Evolutionary conservation across 495 filamentous ascomycete species (phyloP).

Genomic region (Neurospora discreta): DNA sequence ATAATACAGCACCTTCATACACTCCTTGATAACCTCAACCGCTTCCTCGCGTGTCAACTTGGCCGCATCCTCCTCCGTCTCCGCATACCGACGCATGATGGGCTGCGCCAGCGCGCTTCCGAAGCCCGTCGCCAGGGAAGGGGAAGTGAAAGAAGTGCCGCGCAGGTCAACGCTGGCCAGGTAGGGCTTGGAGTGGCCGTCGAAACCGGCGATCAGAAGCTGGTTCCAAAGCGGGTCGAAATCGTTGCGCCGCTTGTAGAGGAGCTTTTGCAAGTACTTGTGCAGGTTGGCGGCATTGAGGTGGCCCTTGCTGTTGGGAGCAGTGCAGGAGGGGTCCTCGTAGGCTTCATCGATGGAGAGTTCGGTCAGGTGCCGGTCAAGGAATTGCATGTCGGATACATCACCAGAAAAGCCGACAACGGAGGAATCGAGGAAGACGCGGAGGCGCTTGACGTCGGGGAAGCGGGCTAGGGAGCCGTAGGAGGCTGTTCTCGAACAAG

Average conservation of each 20-base stretch:
- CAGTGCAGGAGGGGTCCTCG: constrained; percentile 27
- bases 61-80: constrained; percentile 65
- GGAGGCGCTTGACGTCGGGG: constrained; percentile 84
- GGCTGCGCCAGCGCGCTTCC: constrained; percentile 88
- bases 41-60: constrained; percentile 67
- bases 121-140: constrained; percentile 85
- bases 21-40: constrained; percentile 69
- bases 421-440: constrained; percentile 64
- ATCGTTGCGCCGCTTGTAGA: constrained; percentile 87
- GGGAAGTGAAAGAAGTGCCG: constrained; percentile 79
- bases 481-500: constrained; percentile 49
- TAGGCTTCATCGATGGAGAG: constrained; percentile 88
- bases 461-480: constrained; percentile 97
- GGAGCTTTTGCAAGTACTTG: constrained; percentile 85
- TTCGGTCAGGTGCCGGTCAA: constrained; percentile 77
- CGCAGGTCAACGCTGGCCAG: constrained; percentile 82
- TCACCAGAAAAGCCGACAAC: constrained; percentile 86
- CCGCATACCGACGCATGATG: constrained; percentile 69
- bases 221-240: constrained; percentile 98
- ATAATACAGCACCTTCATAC: constrained; percentile 98
- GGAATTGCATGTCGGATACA: constrained; percentile 96
- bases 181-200: constrained; percentile 71
- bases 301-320: constrained; percentile 32
- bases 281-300: constrained; percentile 89
- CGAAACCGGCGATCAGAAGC: constrained; percentile 79